Conservation (phyloP, 2,329 filamentous ascomycete species). For the Colletotrichum tropicicola region DNA sequence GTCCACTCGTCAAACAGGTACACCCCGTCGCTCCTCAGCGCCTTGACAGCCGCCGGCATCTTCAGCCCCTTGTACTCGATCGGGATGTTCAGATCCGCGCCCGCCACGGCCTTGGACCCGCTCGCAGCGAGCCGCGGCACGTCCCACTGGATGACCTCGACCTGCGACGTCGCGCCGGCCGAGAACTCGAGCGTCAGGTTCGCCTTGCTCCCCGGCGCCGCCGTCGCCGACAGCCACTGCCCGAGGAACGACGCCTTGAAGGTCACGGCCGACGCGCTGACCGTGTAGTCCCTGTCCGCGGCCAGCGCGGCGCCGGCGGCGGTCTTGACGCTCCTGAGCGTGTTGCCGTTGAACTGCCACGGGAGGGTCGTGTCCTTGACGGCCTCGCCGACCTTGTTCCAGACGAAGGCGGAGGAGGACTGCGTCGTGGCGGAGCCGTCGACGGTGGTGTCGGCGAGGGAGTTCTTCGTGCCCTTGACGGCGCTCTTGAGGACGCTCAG, state of each 20-base stretch:
- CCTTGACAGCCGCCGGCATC: conserved; percentile 60
- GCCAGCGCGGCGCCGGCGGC: conserved; percentile 39
- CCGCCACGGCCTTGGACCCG: conserved; percentile 30
- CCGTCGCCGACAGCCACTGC: conserved; percentile 49
- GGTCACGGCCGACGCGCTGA: conserved; percentile 53
- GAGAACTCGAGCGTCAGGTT: conserved; percentile 64
- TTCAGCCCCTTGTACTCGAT: conserved; percentile 60
- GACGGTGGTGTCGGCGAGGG: conserved; percentile 59
- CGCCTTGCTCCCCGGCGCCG: conserved; percentile 53
- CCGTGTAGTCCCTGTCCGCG: conserved; percentile 54
- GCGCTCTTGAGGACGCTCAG: conserved; percentile 57
- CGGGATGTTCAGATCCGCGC: conserved; percentile 55
- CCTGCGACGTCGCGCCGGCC: conserved; percentile 52
- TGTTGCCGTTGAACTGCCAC: conserved; percentile 65
- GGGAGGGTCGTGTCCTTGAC: conserved; percentile 53
- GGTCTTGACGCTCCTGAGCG: conserved; percentile 48
- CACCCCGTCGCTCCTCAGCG: conserved; percentile 54
- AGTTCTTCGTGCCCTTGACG: conserved; percentile 52
- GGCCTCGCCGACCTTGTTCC: conserved; percentile 56
- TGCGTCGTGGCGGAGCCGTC: conserved; percentile 56
- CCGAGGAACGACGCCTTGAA: conserved; percentile 57
- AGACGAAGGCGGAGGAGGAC: conserved; percentile 61
- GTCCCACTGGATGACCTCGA: conserved; percentile 63
- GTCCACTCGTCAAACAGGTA: conserved; percentile 67
- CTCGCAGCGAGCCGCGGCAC: conserved; percentile 46